Percentiles rank a stretch among this genome's conserved stretches.
Conservation (phyloP, 306 rosid genomes). For the Vicia sativa region DNA sequence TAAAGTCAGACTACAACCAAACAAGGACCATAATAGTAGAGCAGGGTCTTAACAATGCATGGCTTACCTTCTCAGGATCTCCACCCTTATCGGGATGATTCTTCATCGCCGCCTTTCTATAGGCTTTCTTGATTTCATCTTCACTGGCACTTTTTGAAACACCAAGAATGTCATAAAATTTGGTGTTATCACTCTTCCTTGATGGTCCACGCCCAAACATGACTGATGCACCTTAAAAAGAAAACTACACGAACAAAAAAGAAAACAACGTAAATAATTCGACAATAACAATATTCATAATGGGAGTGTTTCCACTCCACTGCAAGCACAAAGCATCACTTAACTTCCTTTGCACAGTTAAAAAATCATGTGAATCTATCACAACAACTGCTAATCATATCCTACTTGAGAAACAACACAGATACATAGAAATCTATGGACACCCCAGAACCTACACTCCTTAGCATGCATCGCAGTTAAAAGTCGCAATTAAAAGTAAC, state of each 20-base stretch:
- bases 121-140: constrained; percentile 82
- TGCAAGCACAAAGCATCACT: not conserved
- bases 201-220: constrained; percentile 79
- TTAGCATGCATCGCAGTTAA: too few relatives aligned
- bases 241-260: constrained; percentile 8
- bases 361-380: not conserved
- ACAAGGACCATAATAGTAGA: not conserved
- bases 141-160: constrained; percentile 63
- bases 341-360: not conserved
- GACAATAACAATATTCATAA: not conserved
- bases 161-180: constrained; percentile 71
- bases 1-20: not conserved
- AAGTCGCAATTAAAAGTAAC: too few relatives aligned
- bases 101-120: constrained; percentile 72
- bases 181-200: constrained; percentile 64
- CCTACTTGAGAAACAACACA: not conserved
- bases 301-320: not conserved
- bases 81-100: constrained; percentile 90
- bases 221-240: constrained; percentile 40
- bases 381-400: not conserved
- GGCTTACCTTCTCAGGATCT: constrained; percentile 76
- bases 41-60: not conserved
- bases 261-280: not conserved
- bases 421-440: not conserved
- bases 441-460: not conserved